These are phyloP conservation scores for Penicillium hesseltinei DNA, from an alignment of 2,329 filamentous ascomycete species.

Conservation along the genomic window DNA sequence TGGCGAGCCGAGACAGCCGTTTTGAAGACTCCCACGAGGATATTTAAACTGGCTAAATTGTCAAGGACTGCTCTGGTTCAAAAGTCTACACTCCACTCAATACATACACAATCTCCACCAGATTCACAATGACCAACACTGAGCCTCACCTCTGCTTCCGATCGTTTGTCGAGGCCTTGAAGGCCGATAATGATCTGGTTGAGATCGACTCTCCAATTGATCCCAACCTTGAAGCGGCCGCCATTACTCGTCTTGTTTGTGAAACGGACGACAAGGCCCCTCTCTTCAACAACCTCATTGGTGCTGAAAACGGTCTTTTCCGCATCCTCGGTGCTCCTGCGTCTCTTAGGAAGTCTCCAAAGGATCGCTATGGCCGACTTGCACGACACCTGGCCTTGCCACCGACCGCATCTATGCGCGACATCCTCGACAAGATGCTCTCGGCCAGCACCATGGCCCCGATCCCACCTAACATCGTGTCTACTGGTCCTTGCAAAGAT, in stretches of 20 bases:
- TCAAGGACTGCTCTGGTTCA: neutral
- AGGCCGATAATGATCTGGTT: slow-evolving; percentile 45
- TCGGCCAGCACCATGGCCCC: slow-evolving; percentile 1
- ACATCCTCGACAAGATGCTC: slow-evolving; percentile 7
- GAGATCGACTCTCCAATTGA: slow-evolving; percentile 46
- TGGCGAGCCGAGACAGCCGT: neutral
- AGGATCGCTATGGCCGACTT: slow-evolving; percentile 24
- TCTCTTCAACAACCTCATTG: slow-evolving; percentile 54
- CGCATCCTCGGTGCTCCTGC: slow-evolving; percentile 50
- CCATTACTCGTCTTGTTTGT: slow-evolving; percentile 48
- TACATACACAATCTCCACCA: neutral
- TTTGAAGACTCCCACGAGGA: neutral
- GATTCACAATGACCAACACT: slow-evolving; percentile 9
- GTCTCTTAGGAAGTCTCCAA: slow-evolving; percentile 34
- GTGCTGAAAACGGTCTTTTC: slow-evolving; percentile 47
- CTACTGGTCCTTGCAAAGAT: slow-evolving; percentile 47
- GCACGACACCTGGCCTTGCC: slow-evolving; percentile 2
- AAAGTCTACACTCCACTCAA: neutral
- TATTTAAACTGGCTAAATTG: neutral
- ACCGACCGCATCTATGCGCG: slow-evolving; percentile 15
- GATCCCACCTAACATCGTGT: slow-evolving; percentile 22
- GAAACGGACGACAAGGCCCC: slow-evolving; percentile 51
- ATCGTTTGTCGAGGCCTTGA: slow-evolving; percentile 46
- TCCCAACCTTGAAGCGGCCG: slow-evolving; percentile 48
- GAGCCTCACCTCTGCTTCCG: slow-evolving; percentile 44